A percentile compares a stretch with the other conserved stretches of the same genome.
phyloP scores from a whole-genome alignment of 2,329 filamentous ascomycete species.

The Colletotrichum tropicicola region DNA sequence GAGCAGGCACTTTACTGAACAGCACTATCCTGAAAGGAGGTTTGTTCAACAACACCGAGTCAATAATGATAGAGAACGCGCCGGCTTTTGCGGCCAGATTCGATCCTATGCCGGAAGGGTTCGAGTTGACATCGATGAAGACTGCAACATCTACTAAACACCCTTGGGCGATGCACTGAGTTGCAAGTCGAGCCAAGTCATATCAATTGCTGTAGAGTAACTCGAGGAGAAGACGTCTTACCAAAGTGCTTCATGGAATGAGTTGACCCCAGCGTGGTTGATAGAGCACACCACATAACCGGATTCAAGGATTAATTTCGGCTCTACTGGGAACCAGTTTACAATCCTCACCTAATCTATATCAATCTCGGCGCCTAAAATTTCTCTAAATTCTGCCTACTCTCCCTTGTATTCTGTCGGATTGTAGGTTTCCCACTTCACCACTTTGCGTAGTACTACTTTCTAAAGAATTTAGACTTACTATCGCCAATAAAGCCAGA shows the following conservation, averaged over 20 bases:
- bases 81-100: slow-evolving; percentile 29
- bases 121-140: slow-evolving; percentile 24
- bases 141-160: slow-evolving; percentile 30
- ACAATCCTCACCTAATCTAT: slow-evolving; percentile 44
- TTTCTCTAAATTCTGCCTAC: slow-evolving; percentile 25
- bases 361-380: slow-evolving; percentile 37
- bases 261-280: slow-evolving; percentile 57
- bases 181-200: too few relatives aligned
- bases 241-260: slow-evolving; percentile 47
- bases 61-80: slow-evolving; percentile 28
- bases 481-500: slow-evolving; percentile 27
- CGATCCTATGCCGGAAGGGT: background rate
- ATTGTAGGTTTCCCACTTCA: background rate
- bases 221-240: too few relatives aligned
- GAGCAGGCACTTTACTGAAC: slow-evolving; percentile 27
- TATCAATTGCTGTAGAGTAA: too few relatives aligned
- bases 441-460: slow-evolving; percentile 30
- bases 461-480: slow-evolving; percentile 49
- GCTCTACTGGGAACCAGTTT: slow-evolving; percentile 50
- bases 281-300: slow-evolving; percentile 50
- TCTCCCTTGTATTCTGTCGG: background rate
- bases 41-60: slow-evolving; percentile 24
- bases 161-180: slow-evolving; percentile 28
- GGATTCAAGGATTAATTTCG: slow-evolving; percentile 44
- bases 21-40: slow-evolving; percentile 28